Conservation (phyloP, 176 grass and related monocot species). For the Cocos nucifera region DNA sequence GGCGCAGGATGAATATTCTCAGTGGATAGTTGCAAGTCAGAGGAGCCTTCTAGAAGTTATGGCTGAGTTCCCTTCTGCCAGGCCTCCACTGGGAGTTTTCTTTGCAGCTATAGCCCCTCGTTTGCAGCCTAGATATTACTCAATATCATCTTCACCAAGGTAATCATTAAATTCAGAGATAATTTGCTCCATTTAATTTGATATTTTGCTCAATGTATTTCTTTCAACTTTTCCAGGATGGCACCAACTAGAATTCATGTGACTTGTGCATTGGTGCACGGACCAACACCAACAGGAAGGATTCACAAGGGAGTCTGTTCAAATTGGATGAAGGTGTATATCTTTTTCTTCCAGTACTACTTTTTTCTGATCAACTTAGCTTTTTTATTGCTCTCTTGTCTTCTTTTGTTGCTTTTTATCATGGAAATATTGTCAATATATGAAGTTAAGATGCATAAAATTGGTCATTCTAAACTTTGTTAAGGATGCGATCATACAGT, state of each 20-base stretch:
- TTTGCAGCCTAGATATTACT: conserved; percentile 88
- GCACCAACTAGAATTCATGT: conserved; percentile 71
- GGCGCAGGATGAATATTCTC: conserved; percentile 83
- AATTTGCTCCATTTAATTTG: background rate
- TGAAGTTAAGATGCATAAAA: too few species aligned
- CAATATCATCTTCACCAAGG: conserved; percentile 90
- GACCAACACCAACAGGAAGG: conserved; percentile 61
- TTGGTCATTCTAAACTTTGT: too few species aligned
- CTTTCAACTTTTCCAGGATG: conserved; percentile 52
- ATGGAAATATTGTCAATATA: too few species aligned
- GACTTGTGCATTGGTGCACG: conserved; percentile 67
- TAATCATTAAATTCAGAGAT: conserved; percentile 23
- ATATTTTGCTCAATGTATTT: background rate
- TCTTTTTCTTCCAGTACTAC: background rate
- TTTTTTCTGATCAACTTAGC: background rate
- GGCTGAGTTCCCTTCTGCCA: conserved; percentile 79
- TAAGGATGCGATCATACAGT: too few species aligned
- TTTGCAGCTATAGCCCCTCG: conserved; percentile 77
- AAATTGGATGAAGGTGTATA: conserved; percentile 87
- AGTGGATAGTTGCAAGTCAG: conserved; percentile 80
- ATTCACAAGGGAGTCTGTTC: conserved; percentile 90
- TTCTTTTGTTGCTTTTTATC: too few species aligned
- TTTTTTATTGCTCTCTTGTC: too few species aligned
- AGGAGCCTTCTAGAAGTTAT: conserved; percentile 90
- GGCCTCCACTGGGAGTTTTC: conserved; percentile 82